Evolutionary conservation across 2,329 filamentous ascomycete species (phyloP).

Genomic region (Monilinia laxa): DNA sequence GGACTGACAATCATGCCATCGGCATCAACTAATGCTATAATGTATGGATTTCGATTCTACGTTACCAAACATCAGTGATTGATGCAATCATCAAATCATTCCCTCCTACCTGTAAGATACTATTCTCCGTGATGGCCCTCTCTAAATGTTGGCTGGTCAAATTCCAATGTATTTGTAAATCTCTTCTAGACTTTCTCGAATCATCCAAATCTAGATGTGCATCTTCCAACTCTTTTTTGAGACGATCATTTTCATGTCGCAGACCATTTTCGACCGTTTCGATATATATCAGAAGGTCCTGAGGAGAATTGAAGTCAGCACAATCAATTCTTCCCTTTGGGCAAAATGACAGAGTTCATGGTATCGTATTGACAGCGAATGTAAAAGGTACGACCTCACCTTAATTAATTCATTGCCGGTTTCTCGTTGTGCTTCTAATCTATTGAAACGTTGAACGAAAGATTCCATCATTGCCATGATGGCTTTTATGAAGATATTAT

Average conservation of each 20-base stretch:
- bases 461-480: slow-evolving; percentile 41
- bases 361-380: not conserved
- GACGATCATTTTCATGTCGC: slow-evolving; percentile 46
- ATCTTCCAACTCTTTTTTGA: slow-evolving; percentile 47
- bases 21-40: slow-evolving; percentile 61
- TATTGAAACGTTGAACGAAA: slow-evolving; percentile 50
- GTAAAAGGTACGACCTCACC: slow-evolving; percentile 38
- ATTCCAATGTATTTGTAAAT: slow-evolving; percentile 51
- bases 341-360: not conserved
- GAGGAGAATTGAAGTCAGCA: slow-evolving; percentile 19
- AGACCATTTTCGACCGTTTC: slow-evolving; percentile 48
- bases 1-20: slow-evolving; percentile 58
- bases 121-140: slow-evolving; percentile 44
- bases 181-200: slow-evolving; percentile 49
- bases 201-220: slow-evolving; percentile 52
- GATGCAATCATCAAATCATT: not conserved
- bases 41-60: slow-evolving; percentile 55
- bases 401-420: slow-evolving; percentile 49
- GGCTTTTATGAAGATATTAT: not conserved
- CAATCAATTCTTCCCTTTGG: not conserved
- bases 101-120: slow-evolving; percentile 49
- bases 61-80: slow-evolving; percentile 10
- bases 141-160: slow-evolving; percentile 43
- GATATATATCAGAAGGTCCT: slow-evolving; percentile 52
- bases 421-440: slow-evolving; percentile 46